Evolutionary conservation across 352 stramenopile species (phyloP).

Genomic region (Pythium vanterpoolii): DNA sequence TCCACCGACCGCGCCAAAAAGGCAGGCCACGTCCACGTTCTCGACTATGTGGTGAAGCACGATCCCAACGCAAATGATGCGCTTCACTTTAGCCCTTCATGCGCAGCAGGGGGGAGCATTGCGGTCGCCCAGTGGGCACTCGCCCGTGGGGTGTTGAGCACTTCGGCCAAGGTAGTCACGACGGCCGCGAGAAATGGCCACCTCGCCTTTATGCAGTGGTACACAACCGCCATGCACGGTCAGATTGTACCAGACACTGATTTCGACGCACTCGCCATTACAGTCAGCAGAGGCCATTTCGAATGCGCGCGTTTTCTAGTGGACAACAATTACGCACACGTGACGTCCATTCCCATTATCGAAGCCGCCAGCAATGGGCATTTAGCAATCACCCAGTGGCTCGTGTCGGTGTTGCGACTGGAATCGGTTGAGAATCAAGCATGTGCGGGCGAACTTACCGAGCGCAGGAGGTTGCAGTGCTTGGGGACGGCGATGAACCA

Average conservation of each 20-base stretch:
- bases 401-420: not conserved
- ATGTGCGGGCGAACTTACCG: no score
- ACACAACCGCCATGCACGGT: not conserved
- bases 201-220: slow-evolving; percentile 11
- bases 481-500: not conserved
- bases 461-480: not conserved
- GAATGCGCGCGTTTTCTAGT: slow-evolving; percentile 2
- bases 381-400: not conserved
- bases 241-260: not conserved
- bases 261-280: not conserved
- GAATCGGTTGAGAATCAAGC: not conserved
- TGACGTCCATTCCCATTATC: not conserved
- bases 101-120: slow-evolving; percentile 2
- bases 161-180: not conserved
- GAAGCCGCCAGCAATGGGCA: not conserved
- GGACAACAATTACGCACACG: not conserved
- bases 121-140: slow-evolving; percentile 1
- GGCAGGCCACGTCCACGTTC: not conserved
- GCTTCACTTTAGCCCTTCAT: not conserved
- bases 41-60: not conserved
- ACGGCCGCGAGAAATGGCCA: not conserved
- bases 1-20: not conserved
- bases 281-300: not conserved
- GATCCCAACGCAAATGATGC: not conserved
- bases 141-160: not conserved